Percentiles rank a stretch among this genome's conserved stretches.
Evolutionary conservation across 306 rosid species (phyloP).

Genomic region (Gastrolobium bilobum): DNA sequence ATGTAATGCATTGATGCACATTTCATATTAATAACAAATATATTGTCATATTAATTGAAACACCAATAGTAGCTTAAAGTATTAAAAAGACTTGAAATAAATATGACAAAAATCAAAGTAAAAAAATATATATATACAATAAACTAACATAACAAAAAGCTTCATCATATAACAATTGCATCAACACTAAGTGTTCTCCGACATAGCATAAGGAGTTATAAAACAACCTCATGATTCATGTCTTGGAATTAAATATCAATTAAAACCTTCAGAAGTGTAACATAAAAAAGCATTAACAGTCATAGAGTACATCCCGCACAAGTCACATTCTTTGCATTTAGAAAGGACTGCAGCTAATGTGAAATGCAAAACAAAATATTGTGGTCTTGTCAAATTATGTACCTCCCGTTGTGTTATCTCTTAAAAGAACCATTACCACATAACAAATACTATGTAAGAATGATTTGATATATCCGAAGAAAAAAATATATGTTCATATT

Average conservation of each 20-base stretch:
- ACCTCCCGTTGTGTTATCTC: neutral
- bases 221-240: conserved; percentile 11
- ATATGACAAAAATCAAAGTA: neutral
- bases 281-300: conserved; percentile 32
- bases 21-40: neutral
- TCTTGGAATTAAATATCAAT: neutral
- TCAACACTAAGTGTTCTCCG: neutral
- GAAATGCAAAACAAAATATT: neutral
- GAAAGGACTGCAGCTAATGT: conserved; percentile 7
- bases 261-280: neutral
- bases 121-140: neutral
- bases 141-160: neutral
- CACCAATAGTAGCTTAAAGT: neutral
- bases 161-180: neutral
- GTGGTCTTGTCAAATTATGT: neutral
- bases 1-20: conserved; percentile 13
- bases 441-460: neutral
- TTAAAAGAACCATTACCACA: neutral
- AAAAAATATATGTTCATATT: neutral
- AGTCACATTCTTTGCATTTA: conserved; percentile 7
- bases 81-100: neutral
- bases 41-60: conserved; percentile 6
- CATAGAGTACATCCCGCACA: neutral
- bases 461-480: neutral
- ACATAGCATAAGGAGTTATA: conserved; percentile 1